Evolutionary conservation across 495 filamentous ascomycete genomes (phyloP), one percentile per base, ranked within the genome.

Genomic region (Penicillium canescens): DNA sequence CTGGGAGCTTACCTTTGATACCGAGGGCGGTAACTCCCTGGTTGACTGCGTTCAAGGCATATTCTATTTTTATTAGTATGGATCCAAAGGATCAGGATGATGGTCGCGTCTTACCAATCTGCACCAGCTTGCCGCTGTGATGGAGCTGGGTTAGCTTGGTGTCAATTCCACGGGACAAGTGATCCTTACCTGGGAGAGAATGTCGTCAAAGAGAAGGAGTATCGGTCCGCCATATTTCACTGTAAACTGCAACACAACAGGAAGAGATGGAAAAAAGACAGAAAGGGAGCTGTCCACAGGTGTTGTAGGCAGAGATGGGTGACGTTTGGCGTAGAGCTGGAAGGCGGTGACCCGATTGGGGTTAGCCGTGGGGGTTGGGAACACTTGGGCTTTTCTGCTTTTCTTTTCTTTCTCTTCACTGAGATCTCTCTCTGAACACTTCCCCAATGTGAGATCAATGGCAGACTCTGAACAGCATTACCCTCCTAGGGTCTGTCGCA

Each of bases 41-140:
- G 82, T 99, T 99, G 65, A 98, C 94, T 46, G 94, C 94, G 70
- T 97, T 96, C 61, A 99, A 81, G 58, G 94, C 94, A 90, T 99
- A 99, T 80, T 99, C 94, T 99, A 60, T 20, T 46, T 46, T 12
- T 1, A 54, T 66, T 43, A 71, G 57, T 42, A 62, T 28, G 11
- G 11, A 40, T 37, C 42, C 9, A 33, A 9, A 45, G 16, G 34
- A n/a, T 18, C 4, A 57, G 31, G 8, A 16, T 23, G 52, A 48
- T 31, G 33, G 20, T n/a, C 13, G 37, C 42, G 37, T 38, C 61
- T 55, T 80, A 85, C 82, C 82, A 66, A 85, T 84, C 61, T 84
- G 82, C 57, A 84, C 92, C 75, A 97, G 87, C 79, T 97, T 97
- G 64, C 92, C 92, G 78, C 92, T 96, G 65, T 65, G 38, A 47